Evolutionary conservation across 352 stramenopile genomes (phyloP), one percentile per base, ranked within the genome.

Genomic region (Peronospora tabacina): DNA sequence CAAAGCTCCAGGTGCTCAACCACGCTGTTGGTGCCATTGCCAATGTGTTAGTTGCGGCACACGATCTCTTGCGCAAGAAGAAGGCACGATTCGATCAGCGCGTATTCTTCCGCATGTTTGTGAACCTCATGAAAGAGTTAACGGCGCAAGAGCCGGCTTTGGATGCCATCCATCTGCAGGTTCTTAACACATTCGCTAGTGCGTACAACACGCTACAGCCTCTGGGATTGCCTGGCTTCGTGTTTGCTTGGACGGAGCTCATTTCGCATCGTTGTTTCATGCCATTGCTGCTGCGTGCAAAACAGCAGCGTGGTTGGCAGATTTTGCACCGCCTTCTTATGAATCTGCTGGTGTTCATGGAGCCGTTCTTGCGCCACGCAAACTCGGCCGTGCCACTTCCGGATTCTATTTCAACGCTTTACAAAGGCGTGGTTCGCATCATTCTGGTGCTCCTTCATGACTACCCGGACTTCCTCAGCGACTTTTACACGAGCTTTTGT

Each of bases 221-320:
- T 12, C 64, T 96, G 35, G 87, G 91, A 33, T 72, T 98, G 12
- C 96, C 97, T 29, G 90, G 85, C 10, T 99, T 99, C 68, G 89
- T 97, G 29, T 99, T 99, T 76, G 92, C 94, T 26, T 99, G 97
- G 97, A 94, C 98, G 28, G 95, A 99, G 70, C 80, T 99, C 11
- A 90, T 99, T 13, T 98, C 91, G 19, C 95, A 99, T 69, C 82
- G 95, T 7, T 96, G 95, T 68, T 99, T 99, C 59, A 97, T 99
- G 75, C 96, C 96, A n/a, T 85, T 98, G 60, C 66, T 99, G 22
- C 66, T 99, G 24, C 75, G 74, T 22, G 75, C 87, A 8, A 95
- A 97, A 68, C 82, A 95, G 38, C 85, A 98, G 55, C 96, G 97
- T 58, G 96, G 94, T 20, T 99, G 95, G 95, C 85, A 95, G 61